These are phyloP conservation scores for Tetrastigma voinierianum DNA, from an alignment of 164 flowering plant genomes.

Conservation along the genomic window DNA sequence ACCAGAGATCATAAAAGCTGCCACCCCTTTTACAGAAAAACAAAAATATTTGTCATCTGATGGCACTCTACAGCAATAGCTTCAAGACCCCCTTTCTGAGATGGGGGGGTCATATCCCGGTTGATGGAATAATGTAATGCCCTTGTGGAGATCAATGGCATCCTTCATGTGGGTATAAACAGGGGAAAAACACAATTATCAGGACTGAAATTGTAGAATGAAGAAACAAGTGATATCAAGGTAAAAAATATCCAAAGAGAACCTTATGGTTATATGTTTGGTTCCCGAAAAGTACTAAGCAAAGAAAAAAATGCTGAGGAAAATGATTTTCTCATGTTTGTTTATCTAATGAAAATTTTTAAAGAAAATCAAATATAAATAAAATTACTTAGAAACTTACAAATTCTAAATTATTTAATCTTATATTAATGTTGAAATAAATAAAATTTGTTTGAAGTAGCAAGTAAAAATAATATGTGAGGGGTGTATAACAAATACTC, in stretches of 20 bases:
- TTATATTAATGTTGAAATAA: no score
- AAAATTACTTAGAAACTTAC: no score
- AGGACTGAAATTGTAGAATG: neutral
- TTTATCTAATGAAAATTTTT: no score
- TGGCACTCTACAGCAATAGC: slow-evolving; percentile 74
- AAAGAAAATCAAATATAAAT: no score
- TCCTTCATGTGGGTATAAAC: slow-evolving; percentile 41
- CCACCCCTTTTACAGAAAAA: neutral
- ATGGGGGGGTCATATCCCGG: slow-evolving; percentile 61
- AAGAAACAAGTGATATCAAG: neutral
- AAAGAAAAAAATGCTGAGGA: no score
- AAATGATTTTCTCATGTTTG: no score
- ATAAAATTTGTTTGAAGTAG: no score
- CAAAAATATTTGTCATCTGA: neutral
- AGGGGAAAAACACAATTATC: neutral
- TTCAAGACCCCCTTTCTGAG: slow-evolving; percentile 61
- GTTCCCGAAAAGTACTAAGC: no score
- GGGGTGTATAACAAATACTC: no score
- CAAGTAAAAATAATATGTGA: no score
- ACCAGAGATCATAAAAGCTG: neutral
- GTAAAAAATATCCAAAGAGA: neutral
- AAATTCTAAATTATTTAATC: no score
- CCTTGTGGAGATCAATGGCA: slow-evolving; percentile 97
- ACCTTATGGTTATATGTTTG: no score
- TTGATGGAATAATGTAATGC: slow-evolving; percentile 72